Conservation (phyloP, 768 basidiomycete species). For the Suillus occidentalis region DNA sequence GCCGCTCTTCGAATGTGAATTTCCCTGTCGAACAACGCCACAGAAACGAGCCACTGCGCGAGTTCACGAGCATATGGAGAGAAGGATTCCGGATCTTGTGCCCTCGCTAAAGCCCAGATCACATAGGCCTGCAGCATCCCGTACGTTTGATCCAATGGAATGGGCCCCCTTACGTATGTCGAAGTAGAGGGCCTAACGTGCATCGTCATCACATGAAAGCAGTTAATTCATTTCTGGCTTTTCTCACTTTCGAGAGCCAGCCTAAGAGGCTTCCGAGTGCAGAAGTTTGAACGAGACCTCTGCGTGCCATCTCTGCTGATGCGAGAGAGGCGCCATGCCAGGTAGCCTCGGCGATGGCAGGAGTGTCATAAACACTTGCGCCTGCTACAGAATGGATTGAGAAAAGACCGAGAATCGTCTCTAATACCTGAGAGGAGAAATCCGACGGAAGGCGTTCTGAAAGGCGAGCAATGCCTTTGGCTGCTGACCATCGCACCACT, state of each 20-base stretch:
- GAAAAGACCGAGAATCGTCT: slow-evolving; percentile 77
- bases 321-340: slow-evolving; percentile 97
- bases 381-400: slow-evolving; percentile 67
- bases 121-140: slow-evolving; percentile 95
- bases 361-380: slow-evolving; percentile 67
- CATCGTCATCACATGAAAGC: slow-evolving; percentile 13
- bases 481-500: slow-evolving; percentile 89
- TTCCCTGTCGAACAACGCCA: slow-evolving; percentile 90
- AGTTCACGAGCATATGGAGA: slow-evolving; percentile 62
- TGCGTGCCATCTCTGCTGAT: slow-evolving; percentile 87
- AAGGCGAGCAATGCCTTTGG: slow-evolving; percentile 88
- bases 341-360: slow-evolving; percentile 76
- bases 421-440: slow-evolving; percentile 79
- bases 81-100: slow-evolving; percentile 60
- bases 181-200: slow-evolving; percentile 78
- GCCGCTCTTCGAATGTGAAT: slow-evolving; percentile 93
- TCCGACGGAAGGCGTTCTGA: slow-evolving; percentile 75
- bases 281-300: slow-evolving; percentile 64
- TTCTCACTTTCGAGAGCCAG: slow-evolving; percentile 77
- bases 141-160: slow-evolving; percentile 91
- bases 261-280: slow-evolving; percentile 63
- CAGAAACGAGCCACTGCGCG: slow-evolving; percentile 70
- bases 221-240: slow-evolving; percentile 9
- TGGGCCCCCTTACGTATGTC: slow-evolving; percentile 91
- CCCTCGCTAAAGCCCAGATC: slow-evolving; percentile 90